Evolutionary conservation across 2,329 filamentous ascomycete species (phyloP).

Genomic region (Phialophora chinensis): DNA sequence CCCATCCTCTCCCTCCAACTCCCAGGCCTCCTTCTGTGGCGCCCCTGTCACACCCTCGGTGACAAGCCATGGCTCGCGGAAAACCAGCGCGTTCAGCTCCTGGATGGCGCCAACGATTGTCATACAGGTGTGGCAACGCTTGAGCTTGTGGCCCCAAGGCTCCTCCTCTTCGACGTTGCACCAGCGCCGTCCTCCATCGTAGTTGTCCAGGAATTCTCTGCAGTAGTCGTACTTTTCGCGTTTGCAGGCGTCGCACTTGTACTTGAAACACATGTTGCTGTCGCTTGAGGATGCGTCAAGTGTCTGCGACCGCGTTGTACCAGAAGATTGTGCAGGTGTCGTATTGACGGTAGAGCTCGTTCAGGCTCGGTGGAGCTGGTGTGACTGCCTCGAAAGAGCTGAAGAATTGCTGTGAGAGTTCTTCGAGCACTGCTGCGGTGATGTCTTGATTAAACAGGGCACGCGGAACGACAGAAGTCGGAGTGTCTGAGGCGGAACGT

Average conservation of each 20-base stretch:
- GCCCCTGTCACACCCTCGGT: slow-evolving; percentile 33
- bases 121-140: slow-evolving; percentile 28
- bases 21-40: slow-evolving; percentile 33
- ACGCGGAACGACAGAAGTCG: background rate
- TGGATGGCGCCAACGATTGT: slow-evolving; percentile 28
- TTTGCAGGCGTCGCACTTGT: slow-evolving; percentile 26
- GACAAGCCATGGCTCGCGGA: slow-evolving; percentile 32
- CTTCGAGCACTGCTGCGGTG: background rate
- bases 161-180: slow-evolving; percentile 21
- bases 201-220: slow-evolving; percentile 12
- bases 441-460: slow-evolving; percentile 12
- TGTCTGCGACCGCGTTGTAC: background rate
- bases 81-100: slow-evolving; percentile 25
- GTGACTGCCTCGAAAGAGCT: background rate
- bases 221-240: slow-evolving; percentile 21
- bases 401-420: slow-evolving; percentile 4
- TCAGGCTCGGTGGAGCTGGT: background rate
- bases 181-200: slow-evolving; percentile 5
- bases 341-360: background rate
- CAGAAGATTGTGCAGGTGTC: background rate
- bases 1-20: slow-evolving; percentile 23
- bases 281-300: background rate
- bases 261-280: slow-evolving; percentile 29
- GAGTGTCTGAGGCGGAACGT: background rate
- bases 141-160: slow-evolving; percentile 17